phyloP scores from a whole-genome alignment of 1,139 yeast genomes.

The Barnettozyma hawaiiensis region DNA sequence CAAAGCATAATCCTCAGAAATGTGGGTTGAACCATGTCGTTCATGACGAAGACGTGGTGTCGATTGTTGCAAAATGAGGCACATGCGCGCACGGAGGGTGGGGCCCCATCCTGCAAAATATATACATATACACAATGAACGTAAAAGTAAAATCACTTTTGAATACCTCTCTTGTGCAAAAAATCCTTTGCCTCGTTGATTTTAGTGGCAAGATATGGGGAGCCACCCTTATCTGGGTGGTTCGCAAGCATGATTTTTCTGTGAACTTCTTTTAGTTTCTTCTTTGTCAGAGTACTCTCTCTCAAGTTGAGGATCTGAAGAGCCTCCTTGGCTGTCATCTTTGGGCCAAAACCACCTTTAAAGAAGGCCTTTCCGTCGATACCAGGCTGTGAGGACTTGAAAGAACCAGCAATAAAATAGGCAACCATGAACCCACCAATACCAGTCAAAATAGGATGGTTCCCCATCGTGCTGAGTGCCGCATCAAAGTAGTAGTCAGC shows the following conservation, averaged over 20 bases:
- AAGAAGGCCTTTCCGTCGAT: slow-evolving; percentile 64
- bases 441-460: slow-evolving; percentile 74
- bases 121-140: too few relatives aligned
- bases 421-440: slow-evolving; percentile 63
- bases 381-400: slow-evolving; percentile 64
- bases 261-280: slow-evolving; percentile 85
- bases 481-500: slow-evolving; percentile 66
- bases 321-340: slow-evolving; percentile 91
- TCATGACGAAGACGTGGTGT: slow-evolving; percentile 92
- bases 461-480: slow-evolving; percentile 56
- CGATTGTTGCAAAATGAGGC: slow-evolving; percentile 68
- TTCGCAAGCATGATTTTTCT: slow-evolving; percentile 89
- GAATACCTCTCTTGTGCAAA: slow-evolving; percentile 71
- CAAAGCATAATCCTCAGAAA: slow-evolving; percentile 94
- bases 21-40: slow-evolving; percentile 84
- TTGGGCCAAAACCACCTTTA: slow-evolving; percentile 85
- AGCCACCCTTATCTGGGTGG: slow-evolving; percentile 98
- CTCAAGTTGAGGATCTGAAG: slow-evolving; percentile 79
- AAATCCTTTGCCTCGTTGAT: slow-evolving; percentile 96
- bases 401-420: slow-evolving; percentile 61
- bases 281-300: slow-evolving; percentile 69
- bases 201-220: slow-evolving; percentile 91
- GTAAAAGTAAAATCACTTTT: too few relatives aligned
- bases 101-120: too few relatives aligned
- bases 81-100: too few relatives aligned